Evolutionary conservation across 768 basidiomycete genomes (phyloP).

Genomic region (Crassisporium funariophilum): DNA sequence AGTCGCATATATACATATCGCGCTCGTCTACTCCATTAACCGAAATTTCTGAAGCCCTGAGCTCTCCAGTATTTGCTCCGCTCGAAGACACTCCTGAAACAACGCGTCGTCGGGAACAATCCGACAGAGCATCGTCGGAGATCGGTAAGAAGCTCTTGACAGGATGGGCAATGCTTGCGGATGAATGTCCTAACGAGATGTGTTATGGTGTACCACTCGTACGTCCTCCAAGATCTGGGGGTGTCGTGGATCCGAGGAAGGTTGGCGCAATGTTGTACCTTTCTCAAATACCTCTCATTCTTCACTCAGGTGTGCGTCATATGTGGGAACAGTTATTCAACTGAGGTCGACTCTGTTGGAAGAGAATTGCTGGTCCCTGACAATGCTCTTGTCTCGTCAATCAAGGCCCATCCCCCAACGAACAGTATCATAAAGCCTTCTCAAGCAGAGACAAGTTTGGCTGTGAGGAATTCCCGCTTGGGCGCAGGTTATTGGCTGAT

Average conservation of each 20-base stretch:
- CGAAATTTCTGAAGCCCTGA: slow-evolving; percentile 62
- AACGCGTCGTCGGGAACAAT: slow-evolving; percentile 73
- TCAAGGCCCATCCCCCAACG: too few species aligned
- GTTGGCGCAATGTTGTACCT: slow-evolving; percentile 37
- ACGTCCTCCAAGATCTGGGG: slow-evolving; percentile 66
- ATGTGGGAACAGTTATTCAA: slow-evolving; percentile 61
- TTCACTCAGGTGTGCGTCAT: slow-evolving; percentile 74
- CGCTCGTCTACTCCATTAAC: slow-evolving; percentile 79
- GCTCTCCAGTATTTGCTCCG: slow-evolving; percentile 64
- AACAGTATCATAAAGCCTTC: too few species aligned
- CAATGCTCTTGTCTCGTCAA: too few species aligned
- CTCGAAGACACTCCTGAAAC: slow-evolving; percentile 69
- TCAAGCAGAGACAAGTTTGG: too few species aligned
- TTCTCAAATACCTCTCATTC: slow-evolving; percentile 4
- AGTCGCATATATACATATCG: slow-evolving; percentile 54
- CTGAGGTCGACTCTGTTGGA: slow-evolving; percentile 54
- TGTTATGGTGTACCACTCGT: slow-evolving; percentile 88
- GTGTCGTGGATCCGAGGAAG: slow-evolving; percentile 66
- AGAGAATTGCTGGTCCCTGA: slow-evolving; percentile 42
- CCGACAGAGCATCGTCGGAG: slow-evolving; percentile 76
- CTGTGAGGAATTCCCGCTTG: too few species aligned
- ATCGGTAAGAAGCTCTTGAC: slow-evolving; percentile 77
- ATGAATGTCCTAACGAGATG: slow-evolving; percentile 69
- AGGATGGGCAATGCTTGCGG: slow-evolving; percentile 90
- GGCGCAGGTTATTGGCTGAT: too few species aligned